A percentile compares a stretch with the other conserved stretches of the same genome.
phyloP scores from a whole-genome alignment of 192 early-diverging fungal genomes.

The Irineochytrium annulatum region DNA sequence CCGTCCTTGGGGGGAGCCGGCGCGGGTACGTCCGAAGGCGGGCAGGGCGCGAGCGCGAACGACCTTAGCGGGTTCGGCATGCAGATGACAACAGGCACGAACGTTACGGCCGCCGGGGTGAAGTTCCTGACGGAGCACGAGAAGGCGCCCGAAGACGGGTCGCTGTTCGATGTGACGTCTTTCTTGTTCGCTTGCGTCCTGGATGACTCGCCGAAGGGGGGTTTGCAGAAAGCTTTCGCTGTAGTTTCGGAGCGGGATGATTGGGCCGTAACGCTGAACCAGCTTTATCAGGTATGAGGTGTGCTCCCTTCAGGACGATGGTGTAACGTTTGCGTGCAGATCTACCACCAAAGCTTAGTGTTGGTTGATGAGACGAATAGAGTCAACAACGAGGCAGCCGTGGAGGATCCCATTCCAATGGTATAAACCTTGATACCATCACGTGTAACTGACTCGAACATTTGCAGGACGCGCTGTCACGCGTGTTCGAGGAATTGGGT shows the following conservation, averaged over 20 bases:
- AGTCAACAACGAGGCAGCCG: slow-evolving; percentile 14
- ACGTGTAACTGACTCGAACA: background rate
- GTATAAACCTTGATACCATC: slow-evolving; percentile 9
- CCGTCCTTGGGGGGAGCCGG: too few species aligned
- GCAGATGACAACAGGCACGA: too few species aligned
- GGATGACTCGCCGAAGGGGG: slow-evolving; percentile 36
- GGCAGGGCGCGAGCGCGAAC: too few species aligned
- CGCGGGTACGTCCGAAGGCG: too few species aligned
- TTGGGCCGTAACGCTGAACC: slow-evolving; percentile 26
- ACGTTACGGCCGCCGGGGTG: too few species aligned
- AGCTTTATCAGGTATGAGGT: slow-evolving; percentile 38
- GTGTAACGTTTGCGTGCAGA: slow-evolving; percentile 10
- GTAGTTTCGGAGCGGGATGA: slow-evolving; percentile 30
- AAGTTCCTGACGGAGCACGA: slow-evolving; percentile 14
- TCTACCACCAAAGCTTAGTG: slow-evolving; percentile 30
- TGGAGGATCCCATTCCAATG: slow-evolving; percentile 45
- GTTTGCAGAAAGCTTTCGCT: slow-evolving; percentile 44
- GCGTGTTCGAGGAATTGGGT: slow-evolving; percentile 32
- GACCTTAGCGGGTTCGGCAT: too few species aligned
- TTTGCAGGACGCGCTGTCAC: slow-evolving; percentile 25
- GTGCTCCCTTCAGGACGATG: background rate
- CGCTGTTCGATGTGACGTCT: slow-evolving; percentile 28
- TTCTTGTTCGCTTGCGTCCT: slow-evolving; percentile 38
- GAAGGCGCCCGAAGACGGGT: slow-evolving; percentile 5
- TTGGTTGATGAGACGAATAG: slow-evolving; percentile 41